Evolutionary conservation across 2,329 filamentous ascomycete species (phyloP).

Genomic region (Biscogniauxia marginata): DNA sequence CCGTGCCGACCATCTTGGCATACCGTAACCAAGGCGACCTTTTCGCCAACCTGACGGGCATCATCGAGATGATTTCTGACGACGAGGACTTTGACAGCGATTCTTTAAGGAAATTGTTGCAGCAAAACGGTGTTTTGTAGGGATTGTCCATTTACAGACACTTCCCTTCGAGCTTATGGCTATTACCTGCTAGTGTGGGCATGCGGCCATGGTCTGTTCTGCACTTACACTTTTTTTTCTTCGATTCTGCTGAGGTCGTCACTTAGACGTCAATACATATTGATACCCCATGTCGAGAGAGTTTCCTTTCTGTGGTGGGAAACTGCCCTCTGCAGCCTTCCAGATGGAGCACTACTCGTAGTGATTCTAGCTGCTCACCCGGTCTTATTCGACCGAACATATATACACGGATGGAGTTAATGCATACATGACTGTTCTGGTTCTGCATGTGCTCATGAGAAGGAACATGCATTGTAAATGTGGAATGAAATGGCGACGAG

Average conservation of each 20-base stretch:
- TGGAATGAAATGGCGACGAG: background rate
- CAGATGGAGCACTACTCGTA: background rate
- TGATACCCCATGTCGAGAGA: constrained; percentile 7
- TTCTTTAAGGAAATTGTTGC: constrained; percentile 52
- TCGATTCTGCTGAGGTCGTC: background rate
- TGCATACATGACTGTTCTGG: background rate
- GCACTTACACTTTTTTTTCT: background rate
- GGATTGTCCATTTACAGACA: constrained; percentile 11
- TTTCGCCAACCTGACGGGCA: constrained; percentile 83
- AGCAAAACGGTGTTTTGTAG: constrained; percentile 52
- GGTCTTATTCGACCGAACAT: background rate
- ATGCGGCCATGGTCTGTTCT: background rate
- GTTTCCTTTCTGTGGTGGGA: background rate
- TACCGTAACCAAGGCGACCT: constrained; percentile 87
- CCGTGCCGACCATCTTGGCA: constrained; percentile 82
- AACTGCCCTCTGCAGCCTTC: background rate
- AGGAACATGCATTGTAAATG: background rate
- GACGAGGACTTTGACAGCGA: constrained; percentile 58
- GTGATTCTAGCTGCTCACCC: background rate
- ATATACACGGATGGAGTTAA: background rate
- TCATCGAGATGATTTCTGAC: constrained; percentile 81
- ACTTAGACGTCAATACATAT: background rate
- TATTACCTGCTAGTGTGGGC: background rate
- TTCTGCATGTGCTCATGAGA: background rate
- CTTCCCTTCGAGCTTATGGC: background rate